Conservation (phyloP, 495 filamentous ascomycete species). For the Aspergillus bridgeri region DNA sequence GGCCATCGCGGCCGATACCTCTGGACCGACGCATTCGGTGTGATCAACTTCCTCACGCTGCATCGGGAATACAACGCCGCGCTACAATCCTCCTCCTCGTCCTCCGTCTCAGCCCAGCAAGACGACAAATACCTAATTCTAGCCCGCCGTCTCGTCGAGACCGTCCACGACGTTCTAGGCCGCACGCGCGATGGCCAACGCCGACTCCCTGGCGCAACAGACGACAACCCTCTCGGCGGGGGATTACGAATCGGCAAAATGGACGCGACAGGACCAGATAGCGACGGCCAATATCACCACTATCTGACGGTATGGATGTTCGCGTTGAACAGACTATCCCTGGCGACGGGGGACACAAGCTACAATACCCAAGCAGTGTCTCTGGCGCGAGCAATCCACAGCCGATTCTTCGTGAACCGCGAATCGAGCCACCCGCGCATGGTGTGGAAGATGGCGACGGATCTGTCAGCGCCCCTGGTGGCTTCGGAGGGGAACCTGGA, state of each 20-base stretch:
- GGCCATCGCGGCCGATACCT: slow-evolving; percentile 65
- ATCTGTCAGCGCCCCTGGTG: slow-evolving; percentile 50
- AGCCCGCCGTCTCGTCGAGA: slow-evolving; percentile 47
- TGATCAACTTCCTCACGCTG: slow-evolving; percentile 63
- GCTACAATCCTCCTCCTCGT: neutral
- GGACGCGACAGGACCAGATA: slow-evolving; percentile 48
- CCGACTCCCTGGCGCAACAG: slow-evolving; percentile 52
- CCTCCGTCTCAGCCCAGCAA: neutral
- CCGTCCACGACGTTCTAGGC: slow-evolving; percentile 57
- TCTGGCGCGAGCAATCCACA: slow-evolving; percentile 58
- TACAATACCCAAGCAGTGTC: slow-evolving; percentile 56
- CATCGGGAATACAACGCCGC: slow-evolving; percentile 33
- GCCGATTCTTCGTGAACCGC: slow-evolving; percentile 49
- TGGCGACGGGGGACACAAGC: slow-evolving; percentile 45
- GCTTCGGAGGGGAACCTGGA: slow-evolving; percentile 58
- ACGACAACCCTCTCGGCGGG: slow-evolving; percentile 53
- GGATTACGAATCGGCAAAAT: slow-evolving; percentile 64
- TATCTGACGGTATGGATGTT: slow-evolving; percentile 73
- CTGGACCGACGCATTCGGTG: slow-evolving; percentile 69
- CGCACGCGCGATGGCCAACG: slow-evolving; percentile 48
- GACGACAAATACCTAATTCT: slow-evolving; percentile 48
- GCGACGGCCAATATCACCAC: slow-evolving; percentile 67
- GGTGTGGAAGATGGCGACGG: slow-evolving; percentile 61
- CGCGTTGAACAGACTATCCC: slow-evolving; percentile 56
- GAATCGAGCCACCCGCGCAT: slow-evolving; percentile 39